These are phyloP conservation scores for Cordyceps farinosa DNA, from an alignment of 2,329 filamentous ascomycete species.

Conservation along the genomic window DNA sequence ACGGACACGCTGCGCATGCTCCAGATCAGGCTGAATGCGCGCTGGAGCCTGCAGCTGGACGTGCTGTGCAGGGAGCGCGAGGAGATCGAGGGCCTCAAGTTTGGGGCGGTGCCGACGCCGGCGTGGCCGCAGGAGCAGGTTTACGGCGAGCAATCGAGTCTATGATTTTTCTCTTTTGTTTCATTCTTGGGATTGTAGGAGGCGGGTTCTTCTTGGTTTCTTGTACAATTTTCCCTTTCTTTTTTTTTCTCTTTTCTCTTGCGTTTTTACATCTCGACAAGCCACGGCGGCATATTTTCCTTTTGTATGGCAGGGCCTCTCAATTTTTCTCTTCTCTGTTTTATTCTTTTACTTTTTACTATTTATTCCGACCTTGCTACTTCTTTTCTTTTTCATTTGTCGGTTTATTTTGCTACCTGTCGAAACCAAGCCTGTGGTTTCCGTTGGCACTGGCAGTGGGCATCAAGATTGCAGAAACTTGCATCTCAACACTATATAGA, in stretches of 20 bases:
- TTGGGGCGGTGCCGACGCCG: conserved; percentile 35
- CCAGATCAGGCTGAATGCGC: conserved; percentile 40
- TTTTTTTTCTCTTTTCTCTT: background rate
- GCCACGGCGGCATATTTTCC: background rate
- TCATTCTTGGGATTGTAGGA: no score
- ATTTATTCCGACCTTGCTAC: no score
- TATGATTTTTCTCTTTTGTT: background rate
- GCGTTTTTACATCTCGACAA: background rate
- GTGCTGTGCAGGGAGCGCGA: conserved; percentile 53
- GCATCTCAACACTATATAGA: background rate
- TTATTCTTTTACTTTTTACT: background rate
- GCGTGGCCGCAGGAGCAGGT: conserved; percentile 29
- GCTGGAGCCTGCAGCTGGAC: conserved; percentile 53
- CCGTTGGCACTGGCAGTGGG: background rate
- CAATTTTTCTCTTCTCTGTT: background rate
- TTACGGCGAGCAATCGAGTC: background rate
- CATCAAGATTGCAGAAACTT: background rate
- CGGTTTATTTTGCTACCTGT: background rate
- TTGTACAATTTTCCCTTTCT: background rate
- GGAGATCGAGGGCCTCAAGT: conserved; percentile 39
- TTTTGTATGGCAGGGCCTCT: background rate
- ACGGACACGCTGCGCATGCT: conserved; percentile 43
- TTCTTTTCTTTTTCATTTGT: background rate
- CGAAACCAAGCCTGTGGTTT: background rate
- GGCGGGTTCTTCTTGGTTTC: background rate